Evolutionary conservation across 495 filamentous ascomycete species (phyloP), one percentile per base, ranked within the genome.

Genomic region (Aspergillus olivimuriae): DNA sequence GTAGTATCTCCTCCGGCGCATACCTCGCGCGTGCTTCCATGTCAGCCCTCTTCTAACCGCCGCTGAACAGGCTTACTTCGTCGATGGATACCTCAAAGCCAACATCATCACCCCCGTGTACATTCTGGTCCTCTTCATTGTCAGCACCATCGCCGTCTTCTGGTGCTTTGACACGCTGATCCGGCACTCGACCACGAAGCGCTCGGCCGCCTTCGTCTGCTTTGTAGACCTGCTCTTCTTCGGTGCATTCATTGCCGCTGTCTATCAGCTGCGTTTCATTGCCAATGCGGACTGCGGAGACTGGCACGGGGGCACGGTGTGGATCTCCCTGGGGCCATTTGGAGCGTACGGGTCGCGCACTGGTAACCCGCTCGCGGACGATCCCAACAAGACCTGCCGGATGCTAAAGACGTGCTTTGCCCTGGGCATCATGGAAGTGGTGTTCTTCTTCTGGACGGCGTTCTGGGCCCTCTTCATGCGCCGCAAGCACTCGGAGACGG

Each of bases 101-200:
- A 89, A 92, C 70, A 52, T 66, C 47, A 76, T 94, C 41, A 91
- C 87, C 9, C 89, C 89, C 1, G 61, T 70, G 50, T 86, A 81
- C 68, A 83, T 94, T 66, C 81, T 95, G 17, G 74, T 94, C 46
- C 81, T 95, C 50, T 95, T 95, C 80, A 95, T 95, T 66, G 81
- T 86, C 58, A 83, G 83, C 31, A 82, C 87, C 2, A 76, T 95
- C 34, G 89, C 76, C 11, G 70, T 78, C 22, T 86, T 81, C 56
- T 95, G 89, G 89, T 73, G 78, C 31, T 52, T 94, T 60, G 81
- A 78, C 61, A 95, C 89, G 4, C 66, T 94, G 10, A 82, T 95
- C 74, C 75, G 76, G 47, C 88, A 89, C 69, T 76, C 82, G 54
- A 82, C 84, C 23, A 81, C 83, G 31, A 71, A 74, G 21, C 68